Percentiles rank a stretch among this genome's conserved stretches.
Conservation (phyloP, 2,329 filamentous ascomycete genomes). For the Aureobasidium uvarum region DNA sequence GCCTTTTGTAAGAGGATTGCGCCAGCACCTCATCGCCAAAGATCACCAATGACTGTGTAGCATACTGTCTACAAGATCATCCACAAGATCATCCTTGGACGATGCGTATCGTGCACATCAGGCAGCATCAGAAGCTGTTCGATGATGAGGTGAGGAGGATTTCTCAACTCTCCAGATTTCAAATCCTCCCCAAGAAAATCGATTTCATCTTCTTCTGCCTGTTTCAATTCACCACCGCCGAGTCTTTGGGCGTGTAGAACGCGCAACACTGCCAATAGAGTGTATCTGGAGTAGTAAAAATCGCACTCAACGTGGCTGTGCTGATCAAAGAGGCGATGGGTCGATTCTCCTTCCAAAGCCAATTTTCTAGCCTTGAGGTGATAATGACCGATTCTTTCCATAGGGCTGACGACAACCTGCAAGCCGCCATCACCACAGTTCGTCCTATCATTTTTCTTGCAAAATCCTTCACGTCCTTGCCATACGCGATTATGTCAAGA, state of each 20-base stretch:
- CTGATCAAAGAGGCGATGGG: not conserved
- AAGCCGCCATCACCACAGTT: not conserved
- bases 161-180: not conserved
- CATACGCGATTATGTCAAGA: not conserved
- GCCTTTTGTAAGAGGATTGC: not conserved
- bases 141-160: not conserved
- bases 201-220: not conserved
- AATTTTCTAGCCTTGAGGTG: not conserved
- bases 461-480: not conserved
- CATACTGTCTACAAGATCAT: not conserved
- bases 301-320: not conserved
- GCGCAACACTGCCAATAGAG: not conserved
- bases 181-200: slow-evolving; percentile 12
- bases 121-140: too few relatives aligned
- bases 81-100: not conserved
- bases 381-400: not conserved
- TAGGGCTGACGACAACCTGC: slow-evolving; percentile 1
- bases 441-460: not conserved
- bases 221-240: not conserved
- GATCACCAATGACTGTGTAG: not conserved
- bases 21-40: not conserved
- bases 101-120: too few relatives aligned
- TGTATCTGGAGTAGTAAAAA: not conserved
- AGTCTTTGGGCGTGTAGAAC: not conserved
- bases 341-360: not conserved